Base-by-base conservation (phyloP, 2,329 filamentous ascomycete species). In the Fusarium sulawesiense region DNA sequence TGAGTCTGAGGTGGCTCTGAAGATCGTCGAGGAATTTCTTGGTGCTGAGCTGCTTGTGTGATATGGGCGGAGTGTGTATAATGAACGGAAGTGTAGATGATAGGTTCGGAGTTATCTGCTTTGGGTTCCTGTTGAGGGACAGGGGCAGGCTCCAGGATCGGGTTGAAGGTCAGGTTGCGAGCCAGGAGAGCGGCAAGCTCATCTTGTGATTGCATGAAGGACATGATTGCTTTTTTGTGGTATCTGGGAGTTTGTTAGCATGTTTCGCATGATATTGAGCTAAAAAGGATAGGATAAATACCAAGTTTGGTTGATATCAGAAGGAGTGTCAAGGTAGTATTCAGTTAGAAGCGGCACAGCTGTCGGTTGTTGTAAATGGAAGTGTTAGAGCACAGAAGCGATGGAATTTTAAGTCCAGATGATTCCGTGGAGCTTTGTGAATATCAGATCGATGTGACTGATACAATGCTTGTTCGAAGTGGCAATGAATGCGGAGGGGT, bases 101-200 rank as follows among this genome's bases (percentile, higher is more conserved):
- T 90, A 49, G 80, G 83, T 60, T 81, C 79, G 46, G 75, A 67
- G 32, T 77, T 75, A 55, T 74, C 76, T 58, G 79, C 79, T 60
- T 76, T 79, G 56, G 63, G 77, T 32, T 74, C 68, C 40, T 78
- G 66, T 59, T 76, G 76, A 18, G 55, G 64, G 21, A 60, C 71
- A 45, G 72, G 61, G 13, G 58, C 58, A 53, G 64, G 56, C 41
- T 56, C 56, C 8, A 64, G 68, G 21, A 45, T 41, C 7, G 84
- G 81, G 68, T 84, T 82, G 71, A 96, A 86, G 56, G 86, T 92
- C 80, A 97, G 87, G 78, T 92, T 92, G 72, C 89, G 89, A 54
- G 91, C 87, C 80, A 97, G 94, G 75, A 97, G 89, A 63, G 87
- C 84, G n/a, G 91, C 87, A 37, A 97, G 90, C 73, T 97, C 94